Evolutionary conservation across 441 rosid species (phyloP).

Genomic region (Codiaeum variegatum): DNA sequence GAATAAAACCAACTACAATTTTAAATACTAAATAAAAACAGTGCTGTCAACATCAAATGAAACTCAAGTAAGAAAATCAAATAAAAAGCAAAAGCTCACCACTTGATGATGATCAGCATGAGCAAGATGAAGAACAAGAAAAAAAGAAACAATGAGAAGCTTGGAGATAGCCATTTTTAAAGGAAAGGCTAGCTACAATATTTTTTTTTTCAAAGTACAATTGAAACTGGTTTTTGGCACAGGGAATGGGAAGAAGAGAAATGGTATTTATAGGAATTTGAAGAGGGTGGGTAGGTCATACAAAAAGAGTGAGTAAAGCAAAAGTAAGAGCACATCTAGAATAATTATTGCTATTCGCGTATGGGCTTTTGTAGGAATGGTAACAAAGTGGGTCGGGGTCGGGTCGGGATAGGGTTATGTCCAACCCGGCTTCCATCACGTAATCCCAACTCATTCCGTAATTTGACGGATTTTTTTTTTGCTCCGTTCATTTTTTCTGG

Average conservation of each 20-base stretch:
- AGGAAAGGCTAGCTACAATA: neutral
- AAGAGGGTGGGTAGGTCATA: neutral
- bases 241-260: neutral
- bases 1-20: no score
- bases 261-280: constrained; percentile 25
- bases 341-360: no score
- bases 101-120: constrained; percentile 33
- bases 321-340: neutral
- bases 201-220: neutral
- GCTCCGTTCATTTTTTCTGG: no score
- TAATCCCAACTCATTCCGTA: no score
- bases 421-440: no score
- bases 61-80: neutral
- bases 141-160: constrained; percentile 45
- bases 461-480: no score
- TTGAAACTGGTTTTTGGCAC: neutral
- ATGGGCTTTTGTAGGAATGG: no score
- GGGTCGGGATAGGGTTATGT: no score
- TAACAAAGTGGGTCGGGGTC: no score
- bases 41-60: neutral
- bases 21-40: no score
- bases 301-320: neutral
- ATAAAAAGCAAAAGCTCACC: constrained; percentile 22
- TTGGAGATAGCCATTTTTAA: constrained; percentile 46
- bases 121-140: constrained; percentile 41